Conservation (phyloP, 768 basidiomycete species). For the Kwoniella mangroviensis region DNA sequence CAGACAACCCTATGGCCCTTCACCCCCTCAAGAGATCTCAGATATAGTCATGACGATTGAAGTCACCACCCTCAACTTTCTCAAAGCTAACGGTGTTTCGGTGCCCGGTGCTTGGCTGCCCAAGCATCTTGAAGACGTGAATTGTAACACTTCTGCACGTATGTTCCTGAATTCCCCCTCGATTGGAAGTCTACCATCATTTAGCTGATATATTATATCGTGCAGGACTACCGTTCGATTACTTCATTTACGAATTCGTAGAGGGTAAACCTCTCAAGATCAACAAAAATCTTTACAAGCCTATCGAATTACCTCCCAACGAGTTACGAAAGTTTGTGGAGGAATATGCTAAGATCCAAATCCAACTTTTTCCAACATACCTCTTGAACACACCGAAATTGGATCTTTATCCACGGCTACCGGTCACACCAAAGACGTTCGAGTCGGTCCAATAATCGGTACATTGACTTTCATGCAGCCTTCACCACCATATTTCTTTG, state of each 20-base stretch:
- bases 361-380: background rate
- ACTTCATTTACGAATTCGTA: constrained; percentile 19
- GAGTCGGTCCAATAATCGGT: background rate
- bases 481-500: constrained; percentile 25
- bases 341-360: background rate
- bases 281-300: background rate
- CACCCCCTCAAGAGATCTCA: background rate
- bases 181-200: background rate
- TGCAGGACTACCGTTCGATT: constrained; percentile 13
- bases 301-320: background rate
- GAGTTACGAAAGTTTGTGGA: background rate
- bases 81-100: constrained; percentile 2
- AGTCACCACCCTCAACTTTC: constrained; percentile 1
- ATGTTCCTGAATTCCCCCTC: background rate
- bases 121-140: background rate
- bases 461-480: background rate
- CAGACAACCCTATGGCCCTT: background rate
- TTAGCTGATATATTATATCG: background rate
- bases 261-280: constrained; percentile 1
- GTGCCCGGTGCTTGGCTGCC: constrained; percentile 16
- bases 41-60: constrained; percentile 4
- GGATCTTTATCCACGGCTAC: background rate
- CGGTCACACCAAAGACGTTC: too few species aligned
- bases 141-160: too few species aligned
- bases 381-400: background rate